Evolutionary conservation across 2,329 filamentous ascomycete genomes (phyloP).

Genomic region (Madurella fahalii): DNA sequence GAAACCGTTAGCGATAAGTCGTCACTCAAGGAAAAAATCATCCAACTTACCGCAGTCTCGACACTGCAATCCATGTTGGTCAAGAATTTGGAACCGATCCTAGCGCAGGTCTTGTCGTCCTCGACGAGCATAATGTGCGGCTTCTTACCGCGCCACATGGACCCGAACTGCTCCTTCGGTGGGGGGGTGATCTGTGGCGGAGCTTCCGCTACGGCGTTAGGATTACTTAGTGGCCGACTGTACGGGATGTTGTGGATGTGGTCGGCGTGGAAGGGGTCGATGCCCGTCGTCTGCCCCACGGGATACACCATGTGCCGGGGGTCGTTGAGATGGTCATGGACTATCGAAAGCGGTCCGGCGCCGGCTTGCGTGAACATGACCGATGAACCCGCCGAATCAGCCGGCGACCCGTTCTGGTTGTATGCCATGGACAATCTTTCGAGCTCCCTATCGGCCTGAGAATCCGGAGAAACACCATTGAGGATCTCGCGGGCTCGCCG

Average conservation of each 20-base stretch:
- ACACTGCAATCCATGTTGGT: slow-evolving; percentile 62
- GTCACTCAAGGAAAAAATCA: not conserved
- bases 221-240: slow-evolving; percentile 63
- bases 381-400: slow-evolving; percentile 47
- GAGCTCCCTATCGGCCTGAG: slow-evolving; percentile 50
- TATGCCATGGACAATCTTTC: slow-evolving; percentile 54
- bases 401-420: slow-evolving; percentile 45
- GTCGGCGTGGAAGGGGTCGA: slow-evolving; percentile 90
- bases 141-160: slow-evolving; percentile 56
- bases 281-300: slow-evolving; percentile 83
- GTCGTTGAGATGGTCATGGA: slow-evolving; percentile 51
- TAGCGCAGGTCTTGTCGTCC: slow-evolving; percentile 65
- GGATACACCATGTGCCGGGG: slow-evolving; percentile 76
- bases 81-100: slow-evolving; percentile 65
- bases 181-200: slow-evolving; percentile 37
- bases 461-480: slow-evolving; percentile 48
- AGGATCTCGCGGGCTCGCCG: slow-evolving; percentile 55
- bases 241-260: slow-evolving; percentile 95
- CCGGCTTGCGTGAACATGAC: slow-evolving; percentile 49
- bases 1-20: not conserved
- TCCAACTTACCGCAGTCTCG: slow-evolving; percentile 58
- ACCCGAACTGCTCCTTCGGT: slow-evolving; percentile 36
- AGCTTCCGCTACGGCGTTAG: slow-evolving; percentile 39
- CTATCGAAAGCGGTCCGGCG: slow-evolving; percentile 36
- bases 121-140: slow-evolving; percentile 89